phyloP scores from a whole-genome alignment of 257 asterid genomes.

The Buddleja alternifolia region DNA sequence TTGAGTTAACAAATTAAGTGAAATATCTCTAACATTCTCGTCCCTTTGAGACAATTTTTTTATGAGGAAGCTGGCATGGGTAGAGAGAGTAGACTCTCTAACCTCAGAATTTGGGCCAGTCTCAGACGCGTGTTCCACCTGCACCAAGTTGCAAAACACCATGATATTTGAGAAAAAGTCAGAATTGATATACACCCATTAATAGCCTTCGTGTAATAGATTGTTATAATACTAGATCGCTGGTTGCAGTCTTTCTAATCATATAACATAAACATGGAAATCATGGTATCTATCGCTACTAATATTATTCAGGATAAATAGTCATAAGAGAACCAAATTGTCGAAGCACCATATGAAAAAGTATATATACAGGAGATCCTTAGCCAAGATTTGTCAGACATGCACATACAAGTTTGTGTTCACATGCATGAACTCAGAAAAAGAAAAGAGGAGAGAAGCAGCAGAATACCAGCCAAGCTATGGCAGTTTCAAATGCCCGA shows the following conservation, averaged over 20 bases:
- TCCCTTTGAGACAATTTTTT: constrained; percentile 94
- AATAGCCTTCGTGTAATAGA: no score
- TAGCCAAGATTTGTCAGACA: no score
- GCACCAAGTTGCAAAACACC: constrained; percentile 52
- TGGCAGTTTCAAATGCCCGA: constrained; percentile 88
- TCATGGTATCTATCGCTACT: no score
- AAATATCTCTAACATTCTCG: constrained; percentile 83
- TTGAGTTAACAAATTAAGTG: constrained; percentile 80
- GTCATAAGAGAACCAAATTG: no score
- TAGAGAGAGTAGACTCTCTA: constrained; percentile 82
- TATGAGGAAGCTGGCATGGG: constrained; percentile 92
- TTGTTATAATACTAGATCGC: no score
- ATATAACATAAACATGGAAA: no score
- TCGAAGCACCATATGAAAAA: no score
- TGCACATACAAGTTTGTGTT: no score
- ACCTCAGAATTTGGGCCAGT: constrained; percentile 76
- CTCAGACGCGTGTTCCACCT: constrained; percentile 87
- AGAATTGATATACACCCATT: no score
- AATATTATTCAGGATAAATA: no score
- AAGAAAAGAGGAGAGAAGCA: constrained; percentile 25
- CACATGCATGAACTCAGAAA: constrained; percentile 1
- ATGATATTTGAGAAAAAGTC: constrained; percentile 27
- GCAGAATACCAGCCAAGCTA: constrained; percentile 83
- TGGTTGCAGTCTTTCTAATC: no score
- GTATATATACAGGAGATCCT: no score